Evolutionary conservation across 2,329 filamentous ascomycete genomes (phyloP), one percentile per base, ranked within the genome.

Genomic region (Hypoxylon sp.): DNA sequence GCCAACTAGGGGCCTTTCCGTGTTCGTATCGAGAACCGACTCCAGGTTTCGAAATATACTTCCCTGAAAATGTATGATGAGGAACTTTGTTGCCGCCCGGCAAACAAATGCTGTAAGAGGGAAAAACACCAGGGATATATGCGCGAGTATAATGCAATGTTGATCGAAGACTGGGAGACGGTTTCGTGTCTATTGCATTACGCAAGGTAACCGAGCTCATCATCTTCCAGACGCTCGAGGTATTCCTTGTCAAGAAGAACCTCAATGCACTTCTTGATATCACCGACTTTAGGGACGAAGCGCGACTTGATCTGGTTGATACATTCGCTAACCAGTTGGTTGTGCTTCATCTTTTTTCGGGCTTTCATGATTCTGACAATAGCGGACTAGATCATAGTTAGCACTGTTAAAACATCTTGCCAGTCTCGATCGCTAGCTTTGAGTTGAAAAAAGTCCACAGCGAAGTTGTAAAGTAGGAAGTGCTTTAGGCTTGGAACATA

Each of bases 311-410:
- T 97, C 80, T 98, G 96, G 76, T 90, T 91, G 78, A 99, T 98
- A 23, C 94, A 96, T 81, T 99, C 96, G 76, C 93, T 91, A 58
- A 99, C 94, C 11, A 99, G 90, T 76, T 96, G 91, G 67, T 91
- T 90, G 81, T 99, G 95, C 88, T 97, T 98, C 93, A 98, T 96
- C 83, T 91, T 93, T 89, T 99, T 98, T 66, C 96, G 91, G 2
- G 95, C 96, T 84, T 99, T 99, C 96, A 99, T 99, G 83, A 99
- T 97, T 76, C 96, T 93, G 61, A 99, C 96, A 79, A 99, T 98
- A 23, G 95, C 94, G 68, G 96, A 98, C 95, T 99, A 8, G 53
- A 67, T 45, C 12, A 54, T 37, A 69, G 23, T 62, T 69, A 61
- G 63, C 6, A 56, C 5, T n/a, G 29, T 19, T 14, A 27, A 7